phyloP scores from a whole-genome alignment of 2,329 filamentous ascomycete species.

The Pseudocercospora ulei region DNA sequence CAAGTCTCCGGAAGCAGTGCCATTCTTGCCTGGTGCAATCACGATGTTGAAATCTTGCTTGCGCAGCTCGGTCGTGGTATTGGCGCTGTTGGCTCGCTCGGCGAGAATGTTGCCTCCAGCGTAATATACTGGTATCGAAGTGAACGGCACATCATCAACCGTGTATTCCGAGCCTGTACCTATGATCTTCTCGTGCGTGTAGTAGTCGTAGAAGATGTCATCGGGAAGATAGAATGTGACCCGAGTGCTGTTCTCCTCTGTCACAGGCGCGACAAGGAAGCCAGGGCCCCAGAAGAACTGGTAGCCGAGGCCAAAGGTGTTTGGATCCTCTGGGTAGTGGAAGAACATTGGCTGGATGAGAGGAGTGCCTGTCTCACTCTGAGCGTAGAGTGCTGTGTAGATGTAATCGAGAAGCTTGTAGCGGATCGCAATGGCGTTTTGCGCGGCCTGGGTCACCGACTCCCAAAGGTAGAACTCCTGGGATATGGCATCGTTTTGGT shows the following conservation, averaged over 20 bases:
- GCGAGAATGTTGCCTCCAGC: constrained; percentile 58
- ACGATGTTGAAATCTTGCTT: constrained; percentile 60
- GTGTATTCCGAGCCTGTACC: constrained; percentile 42
- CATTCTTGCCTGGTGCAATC: constrained; percentile 54
- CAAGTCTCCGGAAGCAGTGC: constrained; percentile 55
- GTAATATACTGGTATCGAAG: constrained; percentile 57
- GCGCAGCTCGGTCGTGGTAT: constrained; percentile 55
- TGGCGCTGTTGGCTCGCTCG: constrained; percentile 46
- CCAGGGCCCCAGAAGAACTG: constrained; percentile 54
- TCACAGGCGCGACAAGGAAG: constrained; percentile 50
- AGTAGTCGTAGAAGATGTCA: constrained; percentile 53
- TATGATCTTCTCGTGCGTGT: constrained; percentile 42
- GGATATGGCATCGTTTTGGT: constrained; percentile 43
- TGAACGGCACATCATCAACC: constrained; percentile 41
- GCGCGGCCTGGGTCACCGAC: constrained; percentile 53
- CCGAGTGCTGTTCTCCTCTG: constrained; percentile 43
- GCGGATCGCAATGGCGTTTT: constrained; percentile 59
- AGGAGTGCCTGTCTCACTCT: constrained; percentile 54
- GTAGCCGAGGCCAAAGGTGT: constrained; percentile 45
- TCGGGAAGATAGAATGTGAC: constrained; percentile 50
- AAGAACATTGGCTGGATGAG: constrained; percentile 63
- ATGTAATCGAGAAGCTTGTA: constrained; percentile 71
- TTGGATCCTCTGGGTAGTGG: constrained; percentile 52
- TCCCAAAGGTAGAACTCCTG: constrained; percentile 69
- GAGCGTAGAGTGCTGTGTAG: constrained; percentile 59